phyloP scores from a whole-genome alignment of 805 yeast species.

The Schwanniomyces vanrijiae region DNA sequence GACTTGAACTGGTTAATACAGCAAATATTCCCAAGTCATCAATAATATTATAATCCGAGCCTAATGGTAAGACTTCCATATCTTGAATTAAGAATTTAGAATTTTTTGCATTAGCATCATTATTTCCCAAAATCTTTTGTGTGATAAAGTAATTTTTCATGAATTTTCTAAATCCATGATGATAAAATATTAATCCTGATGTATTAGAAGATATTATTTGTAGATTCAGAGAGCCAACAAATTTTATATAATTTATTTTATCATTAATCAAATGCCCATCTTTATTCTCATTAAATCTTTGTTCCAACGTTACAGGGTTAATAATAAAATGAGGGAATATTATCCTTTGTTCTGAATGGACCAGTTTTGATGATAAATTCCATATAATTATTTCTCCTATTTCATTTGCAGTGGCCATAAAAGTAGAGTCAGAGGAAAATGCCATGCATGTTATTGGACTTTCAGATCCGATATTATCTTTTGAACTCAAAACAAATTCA shows the following conservation, averaged over 20 bases:
- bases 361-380: slow-evolving; percentile 43
- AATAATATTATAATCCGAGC: slow-evolving; percentile 50
- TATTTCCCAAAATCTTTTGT: slow-evolving; percentile 52
- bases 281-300: slow-evolving; percentile 20
- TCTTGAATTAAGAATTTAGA: slow-evolving; percentile 18
- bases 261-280: slow-evolving; percentile 30
- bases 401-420: slow-evolving; percentile 65
- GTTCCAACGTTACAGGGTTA: slow-evolving; percentile 22
- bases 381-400: slow-evolving; percentile 69
- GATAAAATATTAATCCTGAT: slow-evolving; percentile 53
- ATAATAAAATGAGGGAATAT: slow-evolving; percentile 51
- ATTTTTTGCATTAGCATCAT: slow-evolving; percentile 21
- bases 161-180: slow-evolving; percentile 60
- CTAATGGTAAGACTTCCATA: slow-evolving; percentile 58
- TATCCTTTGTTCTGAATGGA: slow-evolving; percentile 46
- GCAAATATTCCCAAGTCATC: slow-evolving; percentile 64
- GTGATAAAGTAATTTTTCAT: slow-evolving; percentile 50
- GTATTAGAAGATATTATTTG: slow-evolving; percentile 33
- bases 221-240: slow-evolving; percentile 26
- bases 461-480: slow-evolving; percentile 33
- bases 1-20: slow-evolving; percentile 49
- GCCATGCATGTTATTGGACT: slow-evolving; percentile 50
- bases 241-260: slow-evolving; percentile 23
- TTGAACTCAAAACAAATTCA: slow-evolving; percentile 39
- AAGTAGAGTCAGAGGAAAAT: slow-evolving; percentile 67